Percentiles rank a stretch among this genome's conserved stretches.
phyloP scores from a whole-genome alignment of 2,329 filamentous ascomycete species.

The Fusarium sp. region DNA sequence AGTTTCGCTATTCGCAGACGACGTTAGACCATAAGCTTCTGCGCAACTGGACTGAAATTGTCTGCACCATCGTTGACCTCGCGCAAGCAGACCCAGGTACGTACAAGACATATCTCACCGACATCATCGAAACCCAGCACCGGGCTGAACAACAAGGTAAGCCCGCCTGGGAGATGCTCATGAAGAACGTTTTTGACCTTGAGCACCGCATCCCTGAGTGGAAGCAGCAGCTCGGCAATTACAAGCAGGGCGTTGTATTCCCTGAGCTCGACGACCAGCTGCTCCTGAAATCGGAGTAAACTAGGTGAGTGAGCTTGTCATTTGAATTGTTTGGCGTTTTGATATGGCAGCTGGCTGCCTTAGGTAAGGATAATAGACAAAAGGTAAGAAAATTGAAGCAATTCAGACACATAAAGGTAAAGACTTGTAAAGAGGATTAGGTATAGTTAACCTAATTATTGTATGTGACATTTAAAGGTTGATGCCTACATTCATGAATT shows the following conservation, averaged over 20 bases:
- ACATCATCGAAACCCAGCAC: constrained; percentile 5
- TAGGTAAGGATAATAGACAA: too few relatives aligned
- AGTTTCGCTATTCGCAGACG: constrained; percentile 49
- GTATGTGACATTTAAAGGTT: too few relatives aligned
- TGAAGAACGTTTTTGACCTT: constrained; percentile 25
- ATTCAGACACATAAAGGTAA: too few relatives aligned
- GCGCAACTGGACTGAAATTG: constrained; percentile 42
- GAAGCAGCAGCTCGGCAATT: constrained; percentile 36
- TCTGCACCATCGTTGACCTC: constrained; percentile 31
- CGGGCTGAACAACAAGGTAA: background rate
- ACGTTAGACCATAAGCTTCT: constrained; percentile 44
- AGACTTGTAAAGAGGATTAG: too few relatives aligned
- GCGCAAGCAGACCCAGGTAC: constrained; percentile 7
- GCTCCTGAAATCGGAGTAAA: constrained; percentile 5
- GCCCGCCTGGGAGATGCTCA: constrained; percentile 27
- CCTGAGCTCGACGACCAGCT: constrained; percentile 27
- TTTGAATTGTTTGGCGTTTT: too few relatives aligned
- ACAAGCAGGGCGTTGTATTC: constrained; percentile 23
- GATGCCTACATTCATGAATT: too few relatives aligned
- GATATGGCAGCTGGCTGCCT: too few relatives aligned
- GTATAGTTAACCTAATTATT: too few relatives aligned
- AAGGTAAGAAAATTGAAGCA: too few relatives aligned
- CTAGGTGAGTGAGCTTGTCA: background rate
- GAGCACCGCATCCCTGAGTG: constrained; percentile 38
- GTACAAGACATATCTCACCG: constrained; percentile 5